These are phyloP conservation scores for Hypoxylon intermedium DNA, from an alignment of 495 filamentous ascomycete species.

Conservation along the genomic window DNA sequence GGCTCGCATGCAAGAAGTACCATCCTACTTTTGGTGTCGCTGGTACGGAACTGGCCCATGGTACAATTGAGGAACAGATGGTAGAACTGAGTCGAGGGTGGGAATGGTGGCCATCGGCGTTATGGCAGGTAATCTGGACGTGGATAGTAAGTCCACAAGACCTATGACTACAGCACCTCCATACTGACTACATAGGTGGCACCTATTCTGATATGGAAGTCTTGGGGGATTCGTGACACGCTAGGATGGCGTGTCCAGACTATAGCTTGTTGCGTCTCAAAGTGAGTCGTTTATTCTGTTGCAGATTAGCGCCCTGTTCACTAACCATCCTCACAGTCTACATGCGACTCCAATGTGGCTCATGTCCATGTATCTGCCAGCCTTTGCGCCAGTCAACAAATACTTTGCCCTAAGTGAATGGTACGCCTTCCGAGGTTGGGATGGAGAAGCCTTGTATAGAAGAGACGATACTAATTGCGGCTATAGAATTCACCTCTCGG, in stretches of 20 bases:
- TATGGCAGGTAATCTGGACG: slow-evolving; percentile 71
- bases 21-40: slow-evolving; percentile 55
- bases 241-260: slow-evolving; percentile 74
- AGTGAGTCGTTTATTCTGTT: slow-evolving; percentile 45
- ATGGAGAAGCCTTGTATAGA: too few relatives aligned
- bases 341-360: slow-evolving; percentile 73
- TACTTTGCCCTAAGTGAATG: slow-evolving; percentile 64
- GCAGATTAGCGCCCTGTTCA: background rate
- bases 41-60: slow-evolving; percentile 54
- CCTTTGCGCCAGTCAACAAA: slow-evolving; percentile 60
- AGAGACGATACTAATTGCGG: slow-evolving; percentile 1
- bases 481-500: slow-evolving; percentile 61
- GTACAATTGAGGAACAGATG: slow-evolving; percentile 59
- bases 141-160: slow-evolving; percentile 62
- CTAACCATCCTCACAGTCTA: slow-evolving; percentile 51
- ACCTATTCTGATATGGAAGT: slow-evolving; percentile 51
- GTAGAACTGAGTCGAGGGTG: slow-evolving; percentile 58
- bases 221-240: slow-evolving; percentile 64
- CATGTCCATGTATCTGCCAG: slow-evolving; percentile 63
- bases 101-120: slow-evolving; percentile 72
- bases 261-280: slow-evolving; percentile 63
- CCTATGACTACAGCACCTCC: slow-evolving; percentile 51
- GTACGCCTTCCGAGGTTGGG: slow-evolving; percentile 21
- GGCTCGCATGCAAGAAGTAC: slow-evolving; percentile 69
- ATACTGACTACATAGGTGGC: slow-evolving; percentile 38